Percentiles rank a stretch among this genome's conserved stretches.
These are phyloP conservation scores for Pestalotiopsis sp. DNA, from an alignment of 2,329 filamentous ascomycete genomes.

Conservation along the genomic window DNA sequence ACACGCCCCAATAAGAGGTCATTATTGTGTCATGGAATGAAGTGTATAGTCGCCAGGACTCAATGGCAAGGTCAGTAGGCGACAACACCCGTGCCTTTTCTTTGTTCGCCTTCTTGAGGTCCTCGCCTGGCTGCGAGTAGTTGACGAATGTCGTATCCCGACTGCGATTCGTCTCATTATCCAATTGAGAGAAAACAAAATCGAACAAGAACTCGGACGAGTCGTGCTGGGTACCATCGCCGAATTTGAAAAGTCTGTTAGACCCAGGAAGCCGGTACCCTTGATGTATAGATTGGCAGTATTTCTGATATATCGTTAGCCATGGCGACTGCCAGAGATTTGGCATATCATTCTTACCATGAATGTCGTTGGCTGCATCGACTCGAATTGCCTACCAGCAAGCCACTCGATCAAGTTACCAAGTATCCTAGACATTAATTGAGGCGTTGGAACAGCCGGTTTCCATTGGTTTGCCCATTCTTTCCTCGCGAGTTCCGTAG, in stretches of 20 bases:
- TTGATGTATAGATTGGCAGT: conserved; percentile 62
- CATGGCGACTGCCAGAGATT: neutral
- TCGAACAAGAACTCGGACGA: conserved; percentile 80
- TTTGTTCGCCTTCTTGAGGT: conserved; percentile 26
- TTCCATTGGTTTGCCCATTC: conserved; percentile 67
- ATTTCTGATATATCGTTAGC: conserved; percentile 46
- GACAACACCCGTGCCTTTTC: conserved; percentile 62
- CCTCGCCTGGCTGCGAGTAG: conserved; percentile 13
- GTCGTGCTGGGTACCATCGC: conserved; percentile 80
- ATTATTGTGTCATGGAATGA: conserved; percentile 5
- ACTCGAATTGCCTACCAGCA: conserved; percentile 46
- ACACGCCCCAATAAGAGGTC: conserved; percentile 2
- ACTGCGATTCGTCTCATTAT: conserved; percentile 77
- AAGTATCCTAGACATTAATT: conserved; percentile 60
- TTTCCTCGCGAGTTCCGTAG: conserved; percentile 60
- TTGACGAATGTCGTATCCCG: conserved; percentile 28
- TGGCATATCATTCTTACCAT: conserved; percentile 46
- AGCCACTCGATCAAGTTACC: conserved; percentile 61
- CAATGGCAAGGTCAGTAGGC: conserved; percentile 45
- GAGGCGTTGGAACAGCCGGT: conserved; percentile 57
- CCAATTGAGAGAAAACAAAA: conserved; percentile 77
- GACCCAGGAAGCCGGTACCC: conserved; percentile 21
- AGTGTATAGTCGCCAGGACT: conserved; percentile 2
- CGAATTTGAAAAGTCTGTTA: conserved; percentile 51
- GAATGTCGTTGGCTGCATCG: conserved; percentile 55